A percentile compares a stretch with the other conserved stretches of the same genome.
Conservation (phyloP, 2,329 filamentous ascomycete genomes). For the Chrysoporthe puriensis region DNA sequence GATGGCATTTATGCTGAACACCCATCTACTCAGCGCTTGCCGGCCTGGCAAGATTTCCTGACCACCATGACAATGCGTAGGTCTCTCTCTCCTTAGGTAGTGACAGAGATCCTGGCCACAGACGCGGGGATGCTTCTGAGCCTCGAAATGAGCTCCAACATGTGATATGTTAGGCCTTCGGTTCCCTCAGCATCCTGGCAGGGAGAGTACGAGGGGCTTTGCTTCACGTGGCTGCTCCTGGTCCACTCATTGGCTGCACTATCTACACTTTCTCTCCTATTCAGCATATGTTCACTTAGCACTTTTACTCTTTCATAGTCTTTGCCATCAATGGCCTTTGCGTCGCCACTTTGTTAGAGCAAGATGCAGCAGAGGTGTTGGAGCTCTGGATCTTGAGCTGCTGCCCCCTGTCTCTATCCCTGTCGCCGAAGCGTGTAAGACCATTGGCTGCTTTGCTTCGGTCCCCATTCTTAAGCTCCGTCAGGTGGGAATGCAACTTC, state of each 20-base stretch:
- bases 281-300: not conserved
- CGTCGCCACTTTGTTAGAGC: not conserved
- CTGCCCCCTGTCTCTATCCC: not conserved
- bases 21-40: too few relatives aligned
- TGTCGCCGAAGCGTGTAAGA: constrained; percentile 17
- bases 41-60: too few relatives aligned
- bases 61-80: too few relatives aligned
- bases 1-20: too few relatives aligned
- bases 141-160: not conserved
- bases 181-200: not conserved
- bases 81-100: too few relatives aligned
- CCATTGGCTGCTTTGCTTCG: constrained; percentile 10
- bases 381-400: not conserved
- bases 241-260: not conserved
- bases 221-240: not conserved
- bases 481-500: not conserved
- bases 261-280: not conserved
- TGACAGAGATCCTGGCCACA: not conserved
- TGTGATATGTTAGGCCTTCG: not conserved
- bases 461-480: not conserved
- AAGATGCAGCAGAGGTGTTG: not conserved
- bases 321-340: not conserved
- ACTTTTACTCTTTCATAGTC: not conserved
- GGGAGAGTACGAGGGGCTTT: not conserved
- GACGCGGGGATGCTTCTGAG: too few relatives aligned